Base-by-base conservation (phyloP, 2,329 filamentous ascomycete genomes). In the Phoma sp. region DNA sequence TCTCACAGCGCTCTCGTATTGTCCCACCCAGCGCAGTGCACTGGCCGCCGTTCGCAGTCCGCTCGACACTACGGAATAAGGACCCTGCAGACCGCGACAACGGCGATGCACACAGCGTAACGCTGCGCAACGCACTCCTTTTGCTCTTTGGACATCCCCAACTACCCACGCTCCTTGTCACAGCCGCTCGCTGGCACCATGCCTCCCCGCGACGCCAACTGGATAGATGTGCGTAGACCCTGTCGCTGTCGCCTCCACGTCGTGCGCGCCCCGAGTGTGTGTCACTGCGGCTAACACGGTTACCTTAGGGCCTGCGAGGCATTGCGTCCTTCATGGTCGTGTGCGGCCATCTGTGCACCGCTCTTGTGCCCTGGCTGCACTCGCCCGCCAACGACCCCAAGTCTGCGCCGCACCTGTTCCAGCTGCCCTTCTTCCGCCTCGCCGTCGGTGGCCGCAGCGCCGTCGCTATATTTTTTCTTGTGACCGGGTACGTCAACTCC, bases 401-500 rank as follows among this genome's bases (percentile, higher is more conserved):
- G 25, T 72, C 73, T 2, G 65, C 75, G 1, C 80, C 82, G 4
- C 77, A 78, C 43, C 59, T 85, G 27, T 78, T 86, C 55, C 85
- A 88, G 69, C 77, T 79, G 36, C 85, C 85, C 11, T 82, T 84
- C 62, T 73, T 87, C 53, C 82, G 85, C 51, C 79, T 88, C 42
- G 75, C 83, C 35, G 77, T 82, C 44, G 84, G 86, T 64, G 85
- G 72, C 41, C 70, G 72, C 55, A 66, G 64, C 55, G 72, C 72
- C 33, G 72, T 75, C 13, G 72, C 72, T 9, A 63, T 75, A 40
- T 75, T 75, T 64, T 73, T 75, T 67, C 69, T 75, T 57, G 72
- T 92, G 46, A 91, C 89, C 1, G 85, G 85, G 52, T 87, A 86
- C 63, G 85, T 87, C 46, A 87, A 86, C 72, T 81, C 83, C 3